Evolutionary conservation across 805 yeast genomes (phyloP).

Genomic region (Yamadazyma sp.): DNA sequence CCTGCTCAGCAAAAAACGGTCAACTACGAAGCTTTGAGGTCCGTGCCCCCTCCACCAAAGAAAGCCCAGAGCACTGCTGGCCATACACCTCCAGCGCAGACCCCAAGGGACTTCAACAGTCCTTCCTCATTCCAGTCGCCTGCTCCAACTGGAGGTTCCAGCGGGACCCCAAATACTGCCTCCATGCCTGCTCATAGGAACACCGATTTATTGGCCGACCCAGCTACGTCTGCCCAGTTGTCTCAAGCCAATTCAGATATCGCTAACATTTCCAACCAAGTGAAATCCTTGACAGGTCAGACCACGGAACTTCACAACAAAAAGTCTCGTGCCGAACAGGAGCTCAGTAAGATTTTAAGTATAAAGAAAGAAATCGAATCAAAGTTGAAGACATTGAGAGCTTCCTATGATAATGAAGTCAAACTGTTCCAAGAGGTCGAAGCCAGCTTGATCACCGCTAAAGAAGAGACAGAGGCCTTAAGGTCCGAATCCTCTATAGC

Average conservation of each 20-base stretch:
- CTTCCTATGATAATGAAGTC: slow-evolving; percentile 76
- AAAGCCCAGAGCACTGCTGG: slow-evolving; percentile 12
- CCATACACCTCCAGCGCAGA: slow-evolving; percentile 19
- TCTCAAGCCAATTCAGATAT: slow-evolving; percentile 81
- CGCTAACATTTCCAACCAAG: slow-evolving; percentile 84
- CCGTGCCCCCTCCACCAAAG: slow-evolving; percentile 46
- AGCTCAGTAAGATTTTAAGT: slow-evolving; percentile 63
- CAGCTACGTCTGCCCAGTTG: slow-evolving; percentile 62
- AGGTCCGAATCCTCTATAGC: slow-evolving; percentile 70
- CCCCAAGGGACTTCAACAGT: slow-evolving; percentile 12
- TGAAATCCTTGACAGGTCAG: slow-evolving; percentile 73
- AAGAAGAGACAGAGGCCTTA: slow-evolving; percentile 65
- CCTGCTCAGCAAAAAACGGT: slow-evolving; percentile 25
- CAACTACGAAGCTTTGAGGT: slow-evolving; percentile 53
- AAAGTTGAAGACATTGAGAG: slow-evolving; percentile 65
- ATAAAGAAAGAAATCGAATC: slow-evolving; percentile 70
- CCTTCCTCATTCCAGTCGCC: slow-evolving; percentile 13
- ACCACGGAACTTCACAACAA: slow-evolving; percentile 69
- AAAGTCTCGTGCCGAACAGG: slow-evolving; percentile 73
- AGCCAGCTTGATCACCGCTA: slow-evolving; percentile 54
- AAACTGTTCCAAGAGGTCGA: slow-evolving; percentile 74
- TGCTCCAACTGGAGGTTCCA: slow-evolving; percentile 5
- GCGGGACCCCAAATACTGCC: slow-evolving; percentile 1
- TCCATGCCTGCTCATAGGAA: slow-evolving; percentile 7
- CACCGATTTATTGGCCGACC: slow-evolving; percentile 55